Conservation (phyloP, 208 protist genomes). For the Acanthamoeba healyi region DNA sequence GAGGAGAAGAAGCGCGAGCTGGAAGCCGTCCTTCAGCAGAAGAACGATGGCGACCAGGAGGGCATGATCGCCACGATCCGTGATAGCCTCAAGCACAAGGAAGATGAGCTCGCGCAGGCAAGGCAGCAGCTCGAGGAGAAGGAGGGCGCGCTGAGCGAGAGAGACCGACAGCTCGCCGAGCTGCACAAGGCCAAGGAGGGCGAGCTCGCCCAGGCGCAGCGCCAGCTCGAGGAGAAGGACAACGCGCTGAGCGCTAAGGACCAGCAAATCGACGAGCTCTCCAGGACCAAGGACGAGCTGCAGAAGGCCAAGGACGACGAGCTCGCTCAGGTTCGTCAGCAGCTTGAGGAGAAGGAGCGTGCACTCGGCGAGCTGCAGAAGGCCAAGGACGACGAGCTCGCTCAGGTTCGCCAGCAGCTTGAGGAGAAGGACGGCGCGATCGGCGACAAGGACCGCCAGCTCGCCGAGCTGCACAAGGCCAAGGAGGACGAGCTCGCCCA, state of each 20-base stretch:
- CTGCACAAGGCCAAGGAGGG: too few relatives aligned
- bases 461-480: not conserved
- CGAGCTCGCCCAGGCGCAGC: too few relatives aligned
- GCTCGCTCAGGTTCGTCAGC: not conserved
- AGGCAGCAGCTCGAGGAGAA: not conserved
- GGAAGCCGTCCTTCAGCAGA: not conserved
- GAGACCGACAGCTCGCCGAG: too few relatives aligned
- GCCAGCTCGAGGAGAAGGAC: too few relatives aligned
- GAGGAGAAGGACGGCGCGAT: not conserved
- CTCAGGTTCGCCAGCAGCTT: not conserved
- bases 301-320: not conserved
- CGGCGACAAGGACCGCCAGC: not conserved
- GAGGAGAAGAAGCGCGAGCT: constrained; percentile 60
- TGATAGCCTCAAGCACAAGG: constrained; percentile 12
- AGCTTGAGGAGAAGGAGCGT: not conserved
- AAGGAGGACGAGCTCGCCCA: not conserved
- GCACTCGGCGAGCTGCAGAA: not conserved
- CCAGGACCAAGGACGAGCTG: not conserved
- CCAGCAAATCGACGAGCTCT: too few relatives aligned
- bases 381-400: not conserved
- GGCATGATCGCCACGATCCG: not conserved
- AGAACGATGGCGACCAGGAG: not conserved
- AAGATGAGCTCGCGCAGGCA: not conserved
- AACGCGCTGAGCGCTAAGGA: too few relatives aligned
- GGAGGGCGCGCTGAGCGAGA: too few relatives aligned